phyloP scores from a whole-genome alignment of 352 stramenopile genomes.

The Bremia lactucae region DNA sequence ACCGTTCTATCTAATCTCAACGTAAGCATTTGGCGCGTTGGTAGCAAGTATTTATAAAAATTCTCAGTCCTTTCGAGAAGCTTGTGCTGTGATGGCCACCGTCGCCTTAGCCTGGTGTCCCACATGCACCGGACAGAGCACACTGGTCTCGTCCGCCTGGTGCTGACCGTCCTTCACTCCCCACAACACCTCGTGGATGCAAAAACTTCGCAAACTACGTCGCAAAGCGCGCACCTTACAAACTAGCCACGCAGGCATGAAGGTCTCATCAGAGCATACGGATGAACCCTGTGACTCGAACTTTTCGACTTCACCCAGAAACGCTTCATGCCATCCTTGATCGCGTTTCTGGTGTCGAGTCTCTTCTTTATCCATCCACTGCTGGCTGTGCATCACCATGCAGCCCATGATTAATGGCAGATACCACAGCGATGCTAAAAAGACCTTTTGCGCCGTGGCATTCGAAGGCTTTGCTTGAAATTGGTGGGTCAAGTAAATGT shows the following conservation, averaged over 20 bases:
- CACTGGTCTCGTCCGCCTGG: conserved; percentile 54
- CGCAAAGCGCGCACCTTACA: conserved; percentile 51
- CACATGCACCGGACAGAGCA: conserved; percentile 75
- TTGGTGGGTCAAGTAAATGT: conserved; percentile 90
- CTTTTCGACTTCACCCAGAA: conserved; percentile 62
- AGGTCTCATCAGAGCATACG: conserved; percentile 34
- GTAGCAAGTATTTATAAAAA: conserved; percentile 9
- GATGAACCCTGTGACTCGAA: conserved; percentile 35
- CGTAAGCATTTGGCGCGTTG: too few species aligned
- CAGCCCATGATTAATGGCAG: conserved; percentile 94
- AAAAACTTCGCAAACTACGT: conserved; percentile 66
- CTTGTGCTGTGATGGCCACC: conserved; percentile 42
- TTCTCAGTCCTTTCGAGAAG: conserved; percentile 30
- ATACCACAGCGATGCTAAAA: conserved; percentile 97
- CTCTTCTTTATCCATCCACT: conserved; percentile 76
- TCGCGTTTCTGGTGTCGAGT: conserved; percentile 41
- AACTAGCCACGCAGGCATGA: conserved; percentile 51
- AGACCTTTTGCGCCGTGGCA: conserved; percentile 93
- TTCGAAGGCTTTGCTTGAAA: conserved; percentile 93
- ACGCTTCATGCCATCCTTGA: conserved; percentile 55
- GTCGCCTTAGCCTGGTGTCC: conserved; percentile 57
- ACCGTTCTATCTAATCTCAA: too few species aligned
- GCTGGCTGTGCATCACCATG: conserved; percentile 95
- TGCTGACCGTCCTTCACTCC: conserved; percentile 66
- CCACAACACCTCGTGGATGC: conserved; percentile 79